Conservation (phyloP, 495 filamentous ascomycete genomes). For the Haplographium delicatum region DNA sequence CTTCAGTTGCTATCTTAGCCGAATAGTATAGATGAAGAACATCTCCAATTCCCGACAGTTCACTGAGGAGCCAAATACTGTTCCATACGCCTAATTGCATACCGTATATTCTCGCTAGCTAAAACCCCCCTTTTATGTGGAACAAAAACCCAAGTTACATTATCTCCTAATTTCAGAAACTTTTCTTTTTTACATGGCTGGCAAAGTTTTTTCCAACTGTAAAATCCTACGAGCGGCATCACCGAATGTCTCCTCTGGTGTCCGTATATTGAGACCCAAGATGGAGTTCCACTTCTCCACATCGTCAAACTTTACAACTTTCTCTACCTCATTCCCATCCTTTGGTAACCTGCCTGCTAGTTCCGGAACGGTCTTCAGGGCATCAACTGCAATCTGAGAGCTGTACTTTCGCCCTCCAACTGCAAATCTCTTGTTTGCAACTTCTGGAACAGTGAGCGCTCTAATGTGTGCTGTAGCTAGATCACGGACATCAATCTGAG, state of each 20-base stretch:
- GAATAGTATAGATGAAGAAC: too few species aligned
- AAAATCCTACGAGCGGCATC: conserved; percentile 31
- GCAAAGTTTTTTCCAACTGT: conserved; percentile 25
- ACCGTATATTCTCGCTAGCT: too few species aligned
- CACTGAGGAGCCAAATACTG: too few species aligned
- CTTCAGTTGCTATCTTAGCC: too few species aligned
- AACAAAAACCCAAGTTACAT: too few species aligned
- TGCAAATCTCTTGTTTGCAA: conserved; percentile 31
- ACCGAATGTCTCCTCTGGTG: conserved; percentile 32
- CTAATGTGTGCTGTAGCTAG: conserved; percentile 34
- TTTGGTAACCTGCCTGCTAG: conserved; percentile 30
- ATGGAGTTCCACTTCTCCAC: conserved; percentile 29
- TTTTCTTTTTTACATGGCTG: too few species aligned
- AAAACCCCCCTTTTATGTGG: too few species aligned
- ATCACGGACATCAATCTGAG: conserved; percentile 36
- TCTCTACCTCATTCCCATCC: conserved; percentile 27
- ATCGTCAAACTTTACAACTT: conserved; percentile 18
- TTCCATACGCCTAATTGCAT: too few species aligned
- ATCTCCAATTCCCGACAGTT: too few species aligned
- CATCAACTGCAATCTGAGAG: conserved; percentile 32
- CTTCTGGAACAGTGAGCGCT: conserved; percentile 26
- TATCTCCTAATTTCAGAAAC: too few species aligned
- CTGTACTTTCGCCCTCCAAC: conserved; percentile 30
- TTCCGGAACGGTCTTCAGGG: conserved; percentile 27
- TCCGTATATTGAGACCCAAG: conserved; percentile 27